Percentiles rank a stretch among this genome's conserved stretches.
Evolutionary conservation across 139 green algal species (phyloP).

Genomic region (Micromonas pusilla): DNA sequence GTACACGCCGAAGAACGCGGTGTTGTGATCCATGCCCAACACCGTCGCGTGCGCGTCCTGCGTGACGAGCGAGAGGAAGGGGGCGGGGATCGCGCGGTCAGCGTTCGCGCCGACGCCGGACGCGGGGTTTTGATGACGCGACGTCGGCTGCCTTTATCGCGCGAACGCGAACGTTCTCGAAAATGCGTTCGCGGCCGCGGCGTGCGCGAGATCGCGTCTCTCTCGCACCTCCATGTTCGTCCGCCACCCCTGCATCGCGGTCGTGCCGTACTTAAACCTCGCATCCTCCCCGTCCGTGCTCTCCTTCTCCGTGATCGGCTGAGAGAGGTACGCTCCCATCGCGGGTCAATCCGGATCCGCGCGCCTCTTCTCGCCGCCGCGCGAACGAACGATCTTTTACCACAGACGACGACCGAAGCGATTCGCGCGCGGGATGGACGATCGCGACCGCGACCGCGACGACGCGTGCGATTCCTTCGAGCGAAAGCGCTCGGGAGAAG

Average conservation of each 20-base stretch:
- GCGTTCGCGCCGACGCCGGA: neutral
- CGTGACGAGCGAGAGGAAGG: neutral
- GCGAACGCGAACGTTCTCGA: too few species aligned
- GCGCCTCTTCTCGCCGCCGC: too few species aligned
- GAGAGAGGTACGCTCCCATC: constrained; percentile 68
- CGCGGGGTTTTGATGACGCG: too few species aligned
- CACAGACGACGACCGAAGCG: too few species aligned
- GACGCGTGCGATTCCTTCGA: too few species aligned
- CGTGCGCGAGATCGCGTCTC: neutral
- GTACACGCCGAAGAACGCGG: constrained; percentile 61
- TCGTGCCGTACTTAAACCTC: constrained; percentile 12
- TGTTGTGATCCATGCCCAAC: constrained; percentile 1
- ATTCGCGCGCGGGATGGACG: too few species aligned
- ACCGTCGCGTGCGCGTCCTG: constrained; percentile 28
- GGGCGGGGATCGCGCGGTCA: neutral
- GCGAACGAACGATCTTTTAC: too few species aligned
- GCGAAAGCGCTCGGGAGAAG: too few species aligned
- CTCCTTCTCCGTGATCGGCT: constrained; percentile 67
- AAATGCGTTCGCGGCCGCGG: too few species aligned
- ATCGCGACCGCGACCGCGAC: too few species aligned
- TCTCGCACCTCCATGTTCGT: constrained; percentile 52
- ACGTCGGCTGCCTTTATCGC: neutral
- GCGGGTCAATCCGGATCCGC: too few species aligned
- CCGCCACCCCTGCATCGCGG: constrained; percentile 79
- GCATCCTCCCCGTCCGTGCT: constrained; percentile 1